These are phyloP conservation scores for Nicotiana obtusifolia DNA, from an alignment of 257 asterid species.

Conservation along the genomic window DNA sequence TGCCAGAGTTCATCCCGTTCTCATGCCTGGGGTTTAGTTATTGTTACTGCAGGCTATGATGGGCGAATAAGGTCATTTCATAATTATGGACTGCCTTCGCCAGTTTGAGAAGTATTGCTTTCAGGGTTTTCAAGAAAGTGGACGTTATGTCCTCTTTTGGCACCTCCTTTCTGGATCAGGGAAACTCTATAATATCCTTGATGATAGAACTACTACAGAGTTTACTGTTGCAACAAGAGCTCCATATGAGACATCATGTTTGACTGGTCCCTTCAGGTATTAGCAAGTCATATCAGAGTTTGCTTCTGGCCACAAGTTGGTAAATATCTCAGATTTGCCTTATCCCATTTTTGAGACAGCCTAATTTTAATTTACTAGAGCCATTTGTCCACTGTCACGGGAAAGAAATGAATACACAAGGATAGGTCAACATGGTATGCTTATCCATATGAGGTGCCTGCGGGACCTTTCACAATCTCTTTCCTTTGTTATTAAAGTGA, in stretches of 20 bases:
- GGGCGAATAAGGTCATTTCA: conserved; percentile 84
- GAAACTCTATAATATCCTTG: neutral
- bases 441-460: conserved; percentile 6
- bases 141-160: neutral
- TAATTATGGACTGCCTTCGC: conserved; percentile 77
- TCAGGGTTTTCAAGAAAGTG: neutral
- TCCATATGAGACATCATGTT: neutral
- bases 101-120: neutral
- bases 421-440: neutral
- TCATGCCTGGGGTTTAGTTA: conserved; percentile 81
- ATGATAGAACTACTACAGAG: conserved; percentile 2
- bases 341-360: neutral
- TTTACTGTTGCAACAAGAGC: neutral
- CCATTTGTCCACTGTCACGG: neutral
- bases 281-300: conserved; percentile 1
- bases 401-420: neutral
- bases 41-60: conserved; percentile 81
- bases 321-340: neutral
- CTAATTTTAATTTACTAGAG: neutral
- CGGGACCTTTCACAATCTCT: neutral
- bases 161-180: neutral
- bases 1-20: conserved; percentile 60
- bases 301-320: neutral
- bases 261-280: neutral
- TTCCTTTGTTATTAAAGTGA: neutral